Evolutionary conservation across 441 rosid species (phyloP).

Genomic region (Syzygium syzygioides): DNA sequence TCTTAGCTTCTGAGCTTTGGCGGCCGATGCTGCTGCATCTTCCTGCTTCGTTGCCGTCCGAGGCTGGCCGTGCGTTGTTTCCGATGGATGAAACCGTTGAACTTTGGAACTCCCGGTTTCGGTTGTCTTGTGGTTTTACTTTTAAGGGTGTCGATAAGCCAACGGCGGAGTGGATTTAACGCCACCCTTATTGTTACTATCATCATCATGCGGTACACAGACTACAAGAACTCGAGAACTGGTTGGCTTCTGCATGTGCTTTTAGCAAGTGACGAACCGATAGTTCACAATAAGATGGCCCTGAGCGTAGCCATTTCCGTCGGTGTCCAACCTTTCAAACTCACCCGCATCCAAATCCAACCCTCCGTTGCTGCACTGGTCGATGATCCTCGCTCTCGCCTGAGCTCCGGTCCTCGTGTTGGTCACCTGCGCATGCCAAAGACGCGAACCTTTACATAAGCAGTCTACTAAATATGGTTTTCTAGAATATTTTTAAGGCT

Average conservation of each 20-base stretch:
- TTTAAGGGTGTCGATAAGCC: neutral
- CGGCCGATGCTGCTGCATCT: slow-evolving; percentile 50
- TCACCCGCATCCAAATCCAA: slow-evolving; percentile 36
- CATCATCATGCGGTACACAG: neutral
- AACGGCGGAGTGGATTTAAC: neutral
- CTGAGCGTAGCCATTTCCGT: slow-evolving; percentile 27
- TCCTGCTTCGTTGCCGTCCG: slow-evolving; percentile 52
- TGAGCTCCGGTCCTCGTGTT: slow-evolving; percentile 35
- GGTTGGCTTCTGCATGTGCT: neutral
- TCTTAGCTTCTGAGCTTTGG: slow-evolving; percentile 61
- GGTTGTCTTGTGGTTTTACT: neutral
- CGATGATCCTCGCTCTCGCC: slow-evolving; percentile 48
- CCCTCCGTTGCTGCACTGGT: slow-evolving; percentile 46
- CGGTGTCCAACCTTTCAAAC: slow-evolving; percentile 35
- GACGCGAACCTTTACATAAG: neutral
- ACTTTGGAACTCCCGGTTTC: neutral
- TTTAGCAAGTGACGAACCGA: slow-evolving; percentile 28
- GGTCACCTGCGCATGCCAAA: slow-evolving; percentile 33
- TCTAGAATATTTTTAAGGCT: no score
- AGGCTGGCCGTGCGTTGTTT: slow-evolving; percentile 74
- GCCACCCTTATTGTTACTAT: neutral
- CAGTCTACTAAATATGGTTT: neutral
- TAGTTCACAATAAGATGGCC: slow-evolving; percentile 35
- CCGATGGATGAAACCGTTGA: neutral
- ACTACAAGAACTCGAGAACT: neutral